phyloP scores from a whole-genome alignment of 1,284 basidiomycete genomes.

The Psilocybe mexicana region DNA sequence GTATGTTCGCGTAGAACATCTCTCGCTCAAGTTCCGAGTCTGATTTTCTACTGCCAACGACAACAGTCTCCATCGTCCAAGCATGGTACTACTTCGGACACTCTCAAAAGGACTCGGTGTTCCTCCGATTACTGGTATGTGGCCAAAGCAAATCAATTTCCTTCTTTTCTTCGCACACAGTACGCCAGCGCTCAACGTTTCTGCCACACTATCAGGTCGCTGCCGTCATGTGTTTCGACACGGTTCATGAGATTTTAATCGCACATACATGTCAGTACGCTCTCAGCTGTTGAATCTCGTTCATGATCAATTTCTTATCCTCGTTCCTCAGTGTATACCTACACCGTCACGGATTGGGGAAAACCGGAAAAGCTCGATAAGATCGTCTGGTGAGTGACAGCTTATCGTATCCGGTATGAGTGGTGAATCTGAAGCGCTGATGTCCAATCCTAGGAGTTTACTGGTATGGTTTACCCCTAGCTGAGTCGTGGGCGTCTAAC shows the following conservation, averaged over 20 bases:
- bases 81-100: constrained; percentile 58
- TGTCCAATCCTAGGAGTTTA: constrained; percentile 39
- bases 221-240: constrained; percentile 49
- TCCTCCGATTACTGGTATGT: constrained; percentile 42
- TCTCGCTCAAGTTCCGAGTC: neutral
- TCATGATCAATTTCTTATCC: neutral
- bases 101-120: constrained; percentile 45
- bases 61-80: constrained; percentile 54
- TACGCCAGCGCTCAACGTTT: neutral
- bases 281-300: neutral
- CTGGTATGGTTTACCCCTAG: constrained; percentile 35
- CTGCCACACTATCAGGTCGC: constrained; percentile 38
- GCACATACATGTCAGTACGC: constrained; percentile 46
- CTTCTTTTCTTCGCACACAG: neutral
- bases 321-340: constrained; percentile 48
- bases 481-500: neutral
- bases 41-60: neutral
- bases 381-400: constrained; percentile 45
- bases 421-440: too few relatives aligned
- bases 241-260: constrained; percentile 55
- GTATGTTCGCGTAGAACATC: constrained; percentile 31
- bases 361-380: constrained; percentile 33
- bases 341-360: constrained; percentile 51
- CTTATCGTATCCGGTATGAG: neutral
- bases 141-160: constrained; percentile 4